Percentiles rank a stretch among this genome's conserved stretches.
Evolutionary conservation across 352 stramenopile genomes (phyloP).

Genomic region (Pythium grandisporangium): DNA sequence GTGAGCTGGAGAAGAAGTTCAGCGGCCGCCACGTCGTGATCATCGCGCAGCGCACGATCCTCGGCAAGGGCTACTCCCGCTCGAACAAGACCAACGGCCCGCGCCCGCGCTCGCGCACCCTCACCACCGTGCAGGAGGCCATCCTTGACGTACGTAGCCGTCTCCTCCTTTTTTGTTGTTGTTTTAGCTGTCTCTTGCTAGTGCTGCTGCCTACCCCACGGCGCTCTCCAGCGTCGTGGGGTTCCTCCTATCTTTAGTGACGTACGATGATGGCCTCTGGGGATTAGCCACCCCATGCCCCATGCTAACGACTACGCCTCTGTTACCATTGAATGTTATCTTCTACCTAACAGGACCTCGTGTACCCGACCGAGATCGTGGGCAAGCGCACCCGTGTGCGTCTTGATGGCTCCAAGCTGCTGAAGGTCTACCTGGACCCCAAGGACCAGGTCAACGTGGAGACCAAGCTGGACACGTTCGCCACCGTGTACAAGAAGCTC

Average conservation of each 20-base stretch:
- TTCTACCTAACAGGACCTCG: too few relatives aligned
- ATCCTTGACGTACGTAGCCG: slow-evolving; percentile 95
- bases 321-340: slow-evolving; percentile 17
- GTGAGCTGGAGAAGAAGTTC: slow-evolving; percentile 99
- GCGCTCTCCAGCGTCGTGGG: too few relatives aligned
- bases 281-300: slow-evolving; percentile 83
- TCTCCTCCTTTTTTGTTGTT: too few relatives aligned
- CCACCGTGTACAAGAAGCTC: slow-evolving; percentile 99
- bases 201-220: too few relatives aligned
- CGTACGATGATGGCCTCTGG: slow-evolving; percentile 85
- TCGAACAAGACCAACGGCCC: slow-evolving; percentile 93
- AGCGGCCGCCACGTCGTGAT: slow-evolving; percentile 97
- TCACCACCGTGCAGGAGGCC: slow-evolving; percentile 97
- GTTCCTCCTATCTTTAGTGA: slow-evolving; percentile 13
- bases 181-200: too few relatives aligned
- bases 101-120: slow-evolving; percentile 94
- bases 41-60: slow-evolving; percentile 98
- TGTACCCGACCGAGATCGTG: slow-evolving; percentile 99
- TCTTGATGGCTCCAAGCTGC: slow-evolving; percentile 95
- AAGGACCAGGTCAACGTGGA: slow-evolving; percentile 99
- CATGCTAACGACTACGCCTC: slow-evolving; percentile 53
- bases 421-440: slow-evolving; percentile 98
- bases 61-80: slow-evolving; percentile 95
- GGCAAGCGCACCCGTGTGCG: slow-evolving; percentile 98
- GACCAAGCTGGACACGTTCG: slow-evolving; percentile 99